Conservation (phyloP, 345 rosid genomes). For the Psidium friedrichsthalianum region DNA sequence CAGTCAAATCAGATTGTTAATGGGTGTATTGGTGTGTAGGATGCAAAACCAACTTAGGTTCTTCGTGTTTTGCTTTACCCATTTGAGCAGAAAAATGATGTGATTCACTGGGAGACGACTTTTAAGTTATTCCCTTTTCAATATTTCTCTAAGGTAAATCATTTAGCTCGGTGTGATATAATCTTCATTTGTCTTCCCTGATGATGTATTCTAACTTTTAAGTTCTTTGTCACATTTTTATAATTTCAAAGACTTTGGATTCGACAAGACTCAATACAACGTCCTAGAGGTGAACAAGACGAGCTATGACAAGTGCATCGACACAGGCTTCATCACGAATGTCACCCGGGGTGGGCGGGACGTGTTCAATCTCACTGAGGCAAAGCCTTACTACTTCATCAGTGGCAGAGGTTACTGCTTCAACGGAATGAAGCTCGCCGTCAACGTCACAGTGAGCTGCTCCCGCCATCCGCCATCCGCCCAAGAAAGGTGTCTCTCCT, state of each 20-base stretch:
- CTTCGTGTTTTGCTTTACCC: not conserved
- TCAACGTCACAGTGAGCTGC: conserved; percentile 15
- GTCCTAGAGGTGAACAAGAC: conserved; percentile 58
- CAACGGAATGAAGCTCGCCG: conserved; percentile 43
- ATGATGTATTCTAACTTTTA: not conserved
- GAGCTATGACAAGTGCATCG: conserved; percentile 38
- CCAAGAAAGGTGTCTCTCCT: not conserved
- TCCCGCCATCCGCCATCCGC: not conserved
- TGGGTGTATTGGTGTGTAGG: not conserved
- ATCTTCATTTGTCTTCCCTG: not conserved
- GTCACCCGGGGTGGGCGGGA: conserved; percentile 57
- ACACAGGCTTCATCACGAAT: conserved; percentile 29
- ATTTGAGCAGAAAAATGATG: not conserved
- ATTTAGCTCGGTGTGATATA: too few species aligned
- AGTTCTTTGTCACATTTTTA: not conserved
- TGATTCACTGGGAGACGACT: not conserved
- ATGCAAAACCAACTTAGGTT: not conserved
- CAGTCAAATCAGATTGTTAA: not conserved
- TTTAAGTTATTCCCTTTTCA: too few species aligned
- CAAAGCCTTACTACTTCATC: conserved; percentile 48
- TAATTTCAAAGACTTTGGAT: conserved; percentile 24
- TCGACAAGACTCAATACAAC: conserved; percentile 23
- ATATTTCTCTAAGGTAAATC: too few species aligned
- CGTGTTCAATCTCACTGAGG: conserved; percentile 36
- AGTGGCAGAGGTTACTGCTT: conserved; percentile 48